Evolutionary conservation across 352 stramenopile species (phyloP), one percentile per base, ranked within the genome.

Genomic region (Globisporangium canariense): DNA sequence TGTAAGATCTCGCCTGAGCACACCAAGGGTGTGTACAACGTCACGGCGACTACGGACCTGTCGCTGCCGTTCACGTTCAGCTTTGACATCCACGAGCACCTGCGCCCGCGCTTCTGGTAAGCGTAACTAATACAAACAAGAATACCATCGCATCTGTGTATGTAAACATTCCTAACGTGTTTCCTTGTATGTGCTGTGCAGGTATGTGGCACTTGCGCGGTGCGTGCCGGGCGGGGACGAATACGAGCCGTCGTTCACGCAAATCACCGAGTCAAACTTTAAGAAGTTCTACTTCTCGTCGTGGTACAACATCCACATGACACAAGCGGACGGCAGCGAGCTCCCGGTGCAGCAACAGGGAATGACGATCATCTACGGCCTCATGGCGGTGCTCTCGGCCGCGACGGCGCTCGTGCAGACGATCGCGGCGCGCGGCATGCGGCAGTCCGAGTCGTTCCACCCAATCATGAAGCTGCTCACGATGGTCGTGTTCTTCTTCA

Each of bases 261-360:
- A 87, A 51, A 88, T 93, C 69, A 88, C 84, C 0, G 78, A 90
- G 50, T 62, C 74, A 55, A 84, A 81, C 52, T 92, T 91, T 66
- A 70, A 76, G 14, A 79, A 85, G 71, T 93, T 88, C 58, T 91
- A 89, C 68, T 94, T 94, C 58, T 79, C 81, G 28, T 79, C 82
- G 8, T 91, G 82, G 85, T 91, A 87, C 67, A 75, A 78, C 9
- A 73, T 93, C 51, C 85, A 93, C 79, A 87, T 92, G 78, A 89
- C 76, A 11, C 83, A 92, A 47, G 68, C 54, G 11, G 71, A 89
- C 38, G 81, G 78, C 4, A 81, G 72, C 25, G 83, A 94, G 60
- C 75, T 91, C 8, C 78, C 82, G 3, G 81, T 91, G 18, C 79
- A 91, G 58, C 72, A 91, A 36, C 69, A 89, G 52, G 83, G 76